These are phyloP conservation scores for Candolleomyces aberdarensis DNA, from an alignment of 768 basidiomycete species.

Conservation along the genomic window DNA sequence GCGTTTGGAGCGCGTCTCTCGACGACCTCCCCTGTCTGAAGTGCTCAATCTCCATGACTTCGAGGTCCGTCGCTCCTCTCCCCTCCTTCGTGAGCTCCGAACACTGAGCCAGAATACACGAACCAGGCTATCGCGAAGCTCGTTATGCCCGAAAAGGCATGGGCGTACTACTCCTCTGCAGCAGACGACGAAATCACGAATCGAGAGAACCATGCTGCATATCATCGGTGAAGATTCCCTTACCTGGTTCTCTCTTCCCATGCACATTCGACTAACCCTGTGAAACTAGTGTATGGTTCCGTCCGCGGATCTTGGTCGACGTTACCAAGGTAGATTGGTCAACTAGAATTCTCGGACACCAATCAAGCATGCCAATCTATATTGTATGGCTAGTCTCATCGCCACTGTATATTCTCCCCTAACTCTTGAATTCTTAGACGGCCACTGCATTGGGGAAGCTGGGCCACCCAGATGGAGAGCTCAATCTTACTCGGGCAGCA, in stretches of 20 bases:
- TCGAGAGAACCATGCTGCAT: constrained; percentile 88
- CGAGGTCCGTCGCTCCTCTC: constrained; percentile 51
- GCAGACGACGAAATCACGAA: constrained; percentile 93
- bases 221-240: constrained; percentile 60
- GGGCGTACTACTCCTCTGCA: constrained; percentile 97
- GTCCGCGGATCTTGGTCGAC: constrained; percentile 81
- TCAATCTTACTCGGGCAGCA: constrained; percentile 86
- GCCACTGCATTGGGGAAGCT: constrained; percentile 94
- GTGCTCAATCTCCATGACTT: constrained; percentile 93
- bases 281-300: constrained; percentile 76
- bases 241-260: neutral
- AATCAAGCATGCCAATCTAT: constrained; percentile 74
- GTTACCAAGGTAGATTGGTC: constrained; percentile 87
- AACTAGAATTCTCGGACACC: constrained; percentile 75
- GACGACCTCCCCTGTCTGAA: constrained; percentile 71
- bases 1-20: constrained; percentile 56
- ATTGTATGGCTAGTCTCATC: constrained; percentile 18
- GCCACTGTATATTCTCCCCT: neutral
- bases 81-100: neutral
- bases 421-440: constrained; percentile 27
- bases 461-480: constrained; percentile 93
- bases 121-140: constrained; percentile 73
- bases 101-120: neutral
- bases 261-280: constrained; percentile 7
- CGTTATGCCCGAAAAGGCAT: constrained; percentile 83